phyloP scores from a whole-genome alignment of 78 protist species.

The Monocercomonoides exilis region DNA sequence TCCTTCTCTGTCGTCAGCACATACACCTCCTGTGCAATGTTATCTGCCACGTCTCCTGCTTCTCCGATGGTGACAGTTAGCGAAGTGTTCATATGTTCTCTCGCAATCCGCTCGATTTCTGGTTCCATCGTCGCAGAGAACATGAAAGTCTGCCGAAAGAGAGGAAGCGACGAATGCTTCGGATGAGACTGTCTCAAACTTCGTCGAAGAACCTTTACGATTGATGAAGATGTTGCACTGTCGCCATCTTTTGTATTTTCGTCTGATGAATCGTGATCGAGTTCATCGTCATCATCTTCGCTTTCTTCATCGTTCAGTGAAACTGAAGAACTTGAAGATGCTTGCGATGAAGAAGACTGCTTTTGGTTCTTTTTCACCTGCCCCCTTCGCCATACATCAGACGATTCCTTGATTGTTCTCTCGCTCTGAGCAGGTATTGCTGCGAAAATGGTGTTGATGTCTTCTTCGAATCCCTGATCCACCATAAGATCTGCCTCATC shows the following conservation, averaged over 20 bases:
- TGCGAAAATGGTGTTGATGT: constrained; percentile 47
- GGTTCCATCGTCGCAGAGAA: constrained; percentile 85
- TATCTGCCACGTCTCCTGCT: constrained; percentile 57
- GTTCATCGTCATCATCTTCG: constrained; percentile 47
- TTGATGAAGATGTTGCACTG: background rate
- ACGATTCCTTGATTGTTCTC: no score
- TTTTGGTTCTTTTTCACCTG: no score
- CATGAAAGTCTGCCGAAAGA: constrained; percentile 58
- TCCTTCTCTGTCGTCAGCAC: constrained; percentile 30
- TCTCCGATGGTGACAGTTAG: constrained; percentile 66
- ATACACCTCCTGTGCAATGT: constrained; percentile 57
- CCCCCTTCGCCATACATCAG: no score
- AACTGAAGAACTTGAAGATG: no score
- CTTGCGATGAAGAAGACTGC: background rate
- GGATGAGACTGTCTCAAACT: background rate
- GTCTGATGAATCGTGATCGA: background rate
- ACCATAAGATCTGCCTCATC: constrained; percentile 87
- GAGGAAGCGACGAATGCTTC: no score
- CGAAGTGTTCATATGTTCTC: constrained; percentile 58
- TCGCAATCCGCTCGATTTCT: constrained; percentile 59
- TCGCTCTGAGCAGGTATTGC: constrained; percentile 47
- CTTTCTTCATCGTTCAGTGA: constrained; percentile 29
- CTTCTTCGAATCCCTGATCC: constrained; percentile 60
- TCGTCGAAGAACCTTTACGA: background rate
- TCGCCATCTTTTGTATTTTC: background rate